Evolutionary conservation across 139 green algal genomes (phyloP).

Genomic region (Chlorella ohadii): DNA sequence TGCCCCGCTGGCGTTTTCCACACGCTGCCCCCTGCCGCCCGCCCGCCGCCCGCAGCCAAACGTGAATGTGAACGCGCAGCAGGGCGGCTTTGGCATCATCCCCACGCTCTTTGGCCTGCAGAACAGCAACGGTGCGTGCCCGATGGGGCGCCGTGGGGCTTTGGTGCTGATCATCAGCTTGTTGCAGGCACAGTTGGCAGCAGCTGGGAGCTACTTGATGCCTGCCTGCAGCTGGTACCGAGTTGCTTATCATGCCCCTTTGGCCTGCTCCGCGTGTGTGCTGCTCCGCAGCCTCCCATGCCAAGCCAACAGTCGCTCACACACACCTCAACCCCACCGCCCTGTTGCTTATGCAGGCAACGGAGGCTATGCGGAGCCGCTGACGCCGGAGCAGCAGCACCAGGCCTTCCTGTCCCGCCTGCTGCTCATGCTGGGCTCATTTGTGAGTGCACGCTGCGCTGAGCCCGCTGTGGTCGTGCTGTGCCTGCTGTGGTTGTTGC

Average conservation of each 20-base stretch:
- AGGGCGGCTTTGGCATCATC: constrained; percentile 68
- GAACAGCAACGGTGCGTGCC: constrained; percentile 38
- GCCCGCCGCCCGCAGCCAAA: constrained; percentile 4
- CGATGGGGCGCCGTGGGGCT: too few species aligned
- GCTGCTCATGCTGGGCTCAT: constrained; percentile 93
- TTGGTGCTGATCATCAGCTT: too few species aligned
- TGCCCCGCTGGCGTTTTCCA: too few species aligned
- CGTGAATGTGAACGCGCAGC: constrained; percentile 36
- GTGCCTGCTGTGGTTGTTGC: neutral
- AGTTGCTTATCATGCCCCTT: too few species aligned
- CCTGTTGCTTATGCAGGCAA: constrained; percentile 35
- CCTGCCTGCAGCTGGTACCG: too few species aligned
- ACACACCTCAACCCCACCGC: too few species aligned
- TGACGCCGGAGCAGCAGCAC: constrained; percentile 94
- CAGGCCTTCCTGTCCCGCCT: constrained; percentile 80
- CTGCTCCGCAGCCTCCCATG: too few species aligned
- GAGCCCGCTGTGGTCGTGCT: neutral
- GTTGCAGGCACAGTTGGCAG: too few species aligned
- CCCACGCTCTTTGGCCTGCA: constrained; percentile 87
- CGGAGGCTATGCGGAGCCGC: constrained; percentile 61
- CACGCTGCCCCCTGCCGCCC: too few species aligned
- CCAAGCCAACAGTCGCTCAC: too few species aligned
- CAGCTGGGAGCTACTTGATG: too few species aligned
- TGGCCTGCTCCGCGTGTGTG: too few species aligned
- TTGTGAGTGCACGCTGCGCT: constrained; percentile 61